phyloP scores from a whole-genome alignment of 345 rosid species.

The Eutrema japonicum region DNA sequence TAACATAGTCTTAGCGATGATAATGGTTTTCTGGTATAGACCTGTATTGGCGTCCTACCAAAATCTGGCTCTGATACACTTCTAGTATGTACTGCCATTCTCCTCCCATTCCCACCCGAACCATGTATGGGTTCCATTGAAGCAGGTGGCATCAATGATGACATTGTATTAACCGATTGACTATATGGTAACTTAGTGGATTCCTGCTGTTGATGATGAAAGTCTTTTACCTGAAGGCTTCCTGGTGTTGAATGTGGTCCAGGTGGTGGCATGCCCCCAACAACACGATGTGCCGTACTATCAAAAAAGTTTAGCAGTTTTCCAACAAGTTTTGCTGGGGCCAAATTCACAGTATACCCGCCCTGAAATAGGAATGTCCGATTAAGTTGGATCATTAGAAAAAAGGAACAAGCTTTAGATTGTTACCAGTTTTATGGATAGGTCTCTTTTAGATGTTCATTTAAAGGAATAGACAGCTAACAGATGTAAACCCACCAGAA shows the following conservation, averaged over 20 bases:
- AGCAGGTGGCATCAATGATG: slow-evolving; percentile 56
- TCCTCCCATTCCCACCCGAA: slow-evolving; percentile 49
- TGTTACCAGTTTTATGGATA: background rate
- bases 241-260: slow-evolving; percentile 52
- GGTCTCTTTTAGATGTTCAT: background rate
- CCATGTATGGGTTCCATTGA: slow-evolving; percentile 63
- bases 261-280: slow-evolving; percentile 74
- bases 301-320: slow-evolving; percentile 66
- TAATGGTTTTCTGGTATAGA: slow-evolving; percentile 29
- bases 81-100: slow-evolving; percentile 56
- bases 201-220: slow-evolving; percentile 47
- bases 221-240: slow-evolving; percentile 45
- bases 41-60: slow-evolving; percentile 66
- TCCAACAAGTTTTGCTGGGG: slow-evolving; percentile 68
- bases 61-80: slow-evolving; percentile 78
- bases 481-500: slow-evolving; percentile 11
- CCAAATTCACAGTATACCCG: slow-evolving; percentile 59
- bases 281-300: slow-evolving; percentile 70
- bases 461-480: background rate
- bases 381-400: slow-evolving; percentile 27
- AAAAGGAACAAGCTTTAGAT: background rate
- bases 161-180: slow-evolving; percentile 60
- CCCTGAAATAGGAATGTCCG: slow-evolving; percentile 51
- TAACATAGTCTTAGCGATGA: background rate
- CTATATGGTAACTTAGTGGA: slow-evolving; percentile 50